A percentile compares a stretch with the other conserved stretches of the same genome.
phyloP scores from a whole-genome alignment of 345 rosid genomes.

The Eucalyptus coolabah region DNA sequence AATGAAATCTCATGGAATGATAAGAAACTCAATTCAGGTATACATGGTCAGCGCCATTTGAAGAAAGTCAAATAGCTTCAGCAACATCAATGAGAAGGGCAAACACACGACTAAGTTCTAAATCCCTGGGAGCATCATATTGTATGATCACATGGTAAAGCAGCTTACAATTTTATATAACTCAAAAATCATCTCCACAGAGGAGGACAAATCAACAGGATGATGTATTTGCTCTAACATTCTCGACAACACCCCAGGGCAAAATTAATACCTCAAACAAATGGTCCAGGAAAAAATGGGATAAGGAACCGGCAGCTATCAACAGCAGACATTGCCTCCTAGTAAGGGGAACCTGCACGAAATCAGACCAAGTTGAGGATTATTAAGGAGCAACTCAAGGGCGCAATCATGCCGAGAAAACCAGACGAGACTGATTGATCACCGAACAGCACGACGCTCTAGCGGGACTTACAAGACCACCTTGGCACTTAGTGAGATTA shows the following conservation, averaged over 20 bases:
- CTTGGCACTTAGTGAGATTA: background rate
- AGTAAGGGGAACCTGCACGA: constrained; percentile 36
- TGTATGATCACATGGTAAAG: background rate
- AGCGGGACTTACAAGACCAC: background rate
- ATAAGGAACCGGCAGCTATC: constrained; percentile 45
- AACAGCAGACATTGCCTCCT: constrained; percentile 42
- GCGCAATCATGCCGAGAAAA: background rate
- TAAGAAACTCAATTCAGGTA: background rate
- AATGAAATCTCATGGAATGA: background rate
- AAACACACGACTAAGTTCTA: background rate
- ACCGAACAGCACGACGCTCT: background rate
- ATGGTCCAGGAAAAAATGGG: constrained; percentile 67
- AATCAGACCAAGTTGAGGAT: background rate
- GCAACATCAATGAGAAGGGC: background rate
- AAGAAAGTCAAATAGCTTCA: background rate
- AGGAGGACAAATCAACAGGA: background rate
- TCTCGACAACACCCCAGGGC: background rate
- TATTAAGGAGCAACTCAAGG: background rate
- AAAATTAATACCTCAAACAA: constrained; percentile 42
- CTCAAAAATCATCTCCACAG: background rate
- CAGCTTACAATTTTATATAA: background rate
- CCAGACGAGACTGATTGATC: background rate
- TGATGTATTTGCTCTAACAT: background rate
- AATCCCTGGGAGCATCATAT: background rate
- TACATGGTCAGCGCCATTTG: background rate